Evolutionary conservation across 345 rosid species (phyloP), one percentile per base, ranked within the genome.

Genomic region (Hypericum perforatum): DNA sequence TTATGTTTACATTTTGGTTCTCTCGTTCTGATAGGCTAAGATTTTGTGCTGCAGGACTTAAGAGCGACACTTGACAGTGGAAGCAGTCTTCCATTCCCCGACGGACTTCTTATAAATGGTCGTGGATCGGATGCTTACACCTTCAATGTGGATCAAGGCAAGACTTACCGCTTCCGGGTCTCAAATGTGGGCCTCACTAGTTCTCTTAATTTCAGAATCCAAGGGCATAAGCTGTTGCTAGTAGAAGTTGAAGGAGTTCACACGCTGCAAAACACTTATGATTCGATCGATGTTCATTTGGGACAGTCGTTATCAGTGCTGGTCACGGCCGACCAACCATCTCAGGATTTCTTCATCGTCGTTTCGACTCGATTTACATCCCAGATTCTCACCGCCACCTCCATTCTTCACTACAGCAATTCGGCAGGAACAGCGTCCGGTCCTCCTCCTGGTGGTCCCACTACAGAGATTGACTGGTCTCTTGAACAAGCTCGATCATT

Each of bases 201-300:
- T 49, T 71, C 82, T 40, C 58, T 87, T 62, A 87, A 87, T 71
- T 81, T 81, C 71, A 73, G 95, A 71, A 87, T 87, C 61, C 80
- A 87, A 68, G 88, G 83, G 44, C 95, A 87, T 73, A 81, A 70
- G 67, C 63, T 87, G 83, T 63, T 70, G 39, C 78, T 87, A 15
- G 83, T 81, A 16, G 92, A 87, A 73, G 81, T 81, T 8, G 92
- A 86, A 71, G 95, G 95, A 60, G 72, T 86, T 47, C 89, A 86
- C 63, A 73, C 95, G 0, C 68, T 81, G 0, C 94, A 87, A 60
- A 81, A 82, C 63, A 71, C 67, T 7, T 84, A 84, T 41, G 69
- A 71, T 60, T 77, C 80, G 57, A 72, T 87, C 50, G 96, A 87
- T 53, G 43, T 84, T 63, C 89, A 79, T 57, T 64, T 82, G 62